Evolutionary conservation across 805 yeast genomes (phyloP), one percentile per base, ranked within the genome.

Genomic region (Candida saitoana): DNA sequence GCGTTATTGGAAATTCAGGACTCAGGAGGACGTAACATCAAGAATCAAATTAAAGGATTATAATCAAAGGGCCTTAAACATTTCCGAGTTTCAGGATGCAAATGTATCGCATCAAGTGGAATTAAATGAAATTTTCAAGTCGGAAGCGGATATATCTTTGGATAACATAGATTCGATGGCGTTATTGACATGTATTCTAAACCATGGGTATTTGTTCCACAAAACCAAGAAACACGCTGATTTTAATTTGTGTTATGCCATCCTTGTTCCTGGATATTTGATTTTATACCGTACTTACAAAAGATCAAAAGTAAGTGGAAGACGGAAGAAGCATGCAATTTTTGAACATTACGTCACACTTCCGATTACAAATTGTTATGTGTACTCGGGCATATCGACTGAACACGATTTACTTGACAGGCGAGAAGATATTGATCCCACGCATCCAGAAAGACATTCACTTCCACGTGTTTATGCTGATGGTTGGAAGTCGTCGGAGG

Each of bases 401-500:
- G 72, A 69, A 9, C 55, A 71, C 25, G 89, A 83, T 48, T 63
- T 88, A 19, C 55, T 82, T 22, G 55, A 57, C 3, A 60, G 77
- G 9, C 74, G 68, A 38, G 62, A 57, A 17, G 73, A 71, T n/a
- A 61, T 70, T 35, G 79, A 80, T 43, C 64, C 65, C 2, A 56
- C 62, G 16, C 62, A 73, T 43, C 83, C 85, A 0, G 86, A 83
- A 0, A 71, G 69, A 3, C 71, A 74, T 37, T 63, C 81, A 0
- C 56, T 84, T 22, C 96, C 97, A 0, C 66, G 95, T 27, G 67
- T 84, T 0, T 89, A 85, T 55, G 63, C 74, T 1, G 95, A 89
- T 60, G 96, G 96, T 0, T 84, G 95, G 88, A 76, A 72, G 48
- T 83, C 95, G 2, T 69, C 79, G 6, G 98, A 91, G 52, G 85